Conservation (phyloP, 495 filamentous ascomycete species). For the Aspergillus coremiiformis region DNA sequence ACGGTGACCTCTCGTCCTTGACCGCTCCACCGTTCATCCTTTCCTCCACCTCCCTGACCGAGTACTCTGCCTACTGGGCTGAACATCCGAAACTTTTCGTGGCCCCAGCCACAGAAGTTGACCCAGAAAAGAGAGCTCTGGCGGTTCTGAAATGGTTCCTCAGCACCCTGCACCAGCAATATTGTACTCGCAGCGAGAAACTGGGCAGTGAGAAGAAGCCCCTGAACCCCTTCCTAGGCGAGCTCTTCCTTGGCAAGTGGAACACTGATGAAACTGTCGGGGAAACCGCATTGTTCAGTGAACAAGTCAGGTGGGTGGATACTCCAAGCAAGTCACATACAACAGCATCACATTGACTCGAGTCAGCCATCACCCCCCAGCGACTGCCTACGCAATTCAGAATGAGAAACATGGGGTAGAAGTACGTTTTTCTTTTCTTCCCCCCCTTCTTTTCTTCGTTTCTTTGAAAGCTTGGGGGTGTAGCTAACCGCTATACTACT, state of each 20-base stretch:
- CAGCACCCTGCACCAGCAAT: slow-evolving; percentile 90
- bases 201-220: slow-evolving; percentile 96
- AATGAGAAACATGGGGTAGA: slow-evolving; percentile 77
- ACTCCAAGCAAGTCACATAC: not conserved
- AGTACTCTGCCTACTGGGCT: slow-evolving; percentile 95
- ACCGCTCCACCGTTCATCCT: slow-evolving; percentile 96
- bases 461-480: not conserved
- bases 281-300: slow-evolving; percentile 62
- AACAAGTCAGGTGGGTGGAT: slow-evolving; percentile 66
- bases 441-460: not conserved
- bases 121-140: slow-evolving; percentile 76
- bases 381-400: slow-evolving; percentile 86
- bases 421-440: slow-evolving; percentile 25
- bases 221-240: slow-evolving; percentile 83
- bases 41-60: slow-evolving; percentile 80
- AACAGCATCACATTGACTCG: slow-evolving; percentile 2
- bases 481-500: not conserved
- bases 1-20: slow-evolving; percentile 87
- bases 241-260: slow-evolving; percentile 88
- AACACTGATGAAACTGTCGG: slow-evolving; percentile 61
- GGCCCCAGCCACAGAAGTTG: slow-evolving; percentile 71
- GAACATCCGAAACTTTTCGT: slow-evolving; percentile 86
- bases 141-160: slow-evolving; percentile 96
- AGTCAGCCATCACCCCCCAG: slow-evolving; percentile 89
- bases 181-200: slow-evolving; percentile 85